Base-by-base conservation (phyloP, 345 rosid genomes). In the Gossypium thurberi region DNA sequence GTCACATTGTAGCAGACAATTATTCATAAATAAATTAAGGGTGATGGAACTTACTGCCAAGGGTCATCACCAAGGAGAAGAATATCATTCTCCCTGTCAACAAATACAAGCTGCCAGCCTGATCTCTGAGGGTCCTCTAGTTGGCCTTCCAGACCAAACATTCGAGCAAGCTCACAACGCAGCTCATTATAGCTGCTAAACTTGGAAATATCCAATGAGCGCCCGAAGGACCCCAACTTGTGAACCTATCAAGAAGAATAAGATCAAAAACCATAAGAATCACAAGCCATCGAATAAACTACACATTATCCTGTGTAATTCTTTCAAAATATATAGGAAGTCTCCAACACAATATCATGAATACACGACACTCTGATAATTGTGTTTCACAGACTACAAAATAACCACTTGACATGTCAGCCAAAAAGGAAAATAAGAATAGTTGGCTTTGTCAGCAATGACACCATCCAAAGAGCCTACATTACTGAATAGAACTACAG, bases 61-160 rank as follows among this genome's bases (percentile, higher is more conserved):
- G 98, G 98, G 83, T 88, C 98, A 75, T 94, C 98, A 43, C 98
- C 98, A 60, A 94, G 97, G 86, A 94, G 98, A 82, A 94, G 98
- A 78, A 87, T 93, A 52, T 94, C 98, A 78, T 90, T 94, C 97
- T 94, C 98, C 91, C 92, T 81, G 87, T 94, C 98, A 71, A 92
- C 90, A 68, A 91, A 94, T 94, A 94, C 98, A 94, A 94, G 98
- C 98, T 94, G 98, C 98, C 98, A 94, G 98, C 98, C 98, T 91
- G 98, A 94, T 94, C 98, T 94, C 89, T 87, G 79, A 75, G 97
- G 92, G 89, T 94, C 97, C 91, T 94, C 98, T 84, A 94, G 78
- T 77, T 87, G 92, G 89, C 98, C 98, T 92, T 94, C 97, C 1
- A 94, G 97, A 85, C 97, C 94, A 81, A 92, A 94, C 98, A 94